Evolutionary conservation across 164 flowering plant genomes (phyloP), one percentile per base, ranked within the genome.

Genomic region (Stephania yunnanensis): DNA sequence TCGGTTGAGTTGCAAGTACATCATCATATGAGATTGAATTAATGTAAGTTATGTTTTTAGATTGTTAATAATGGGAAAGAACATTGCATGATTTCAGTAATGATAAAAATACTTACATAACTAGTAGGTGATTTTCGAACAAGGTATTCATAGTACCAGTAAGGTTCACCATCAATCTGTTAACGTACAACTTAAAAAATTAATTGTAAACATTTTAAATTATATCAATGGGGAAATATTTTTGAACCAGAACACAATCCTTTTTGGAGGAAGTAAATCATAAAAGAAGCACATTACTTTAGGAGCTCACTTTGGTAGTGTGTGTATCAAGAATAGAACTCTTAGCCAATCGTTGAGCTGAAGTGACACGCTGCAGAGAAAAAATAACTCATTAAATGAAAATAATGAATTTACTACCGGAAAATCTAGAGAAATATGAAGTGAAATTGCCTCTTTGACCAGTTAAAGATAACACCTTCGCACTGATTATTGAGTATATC

Each of bases 61-160:
- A 44, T n/a, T 6, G 25, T 68, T 5, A 31, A 68, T 68, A 20
- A 3, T 3, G 52, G 63, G 20, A 30, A 30, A 75, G 46, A 31
- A 68, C 64, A 15, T 63, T n/a, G 61, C 20, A 42, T 10, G 69
- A 45, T 45, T 42, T 74, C 12, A 12, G 30, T 10, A 0, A 48
- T 67, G 12, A 25, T 63, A 45, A 46, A 64, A 74, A 77, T 9
- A 83, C 92, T 83, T 76, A 92, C 99, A 61, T 79, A 73, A 78
- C 84, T 88, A 15, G 96, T 92, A 8, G 98, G 99, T 77, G 99
- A 93, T 80, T 95, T 95, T 70, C 98, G 91, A 53, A 92, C 86
- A 50, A 95, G 86, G 86, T 95, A 93, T 36, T 95, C 97, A 75
- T 90, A 95, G 76, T 85, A 89, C 97, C 97, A 95, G 71, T 92